These are phyloP conservation scores for Malassezia arunalokei DNA, from an alignment of 1,284 basidiomycete species.

Conservation along the genomic window DNA sequence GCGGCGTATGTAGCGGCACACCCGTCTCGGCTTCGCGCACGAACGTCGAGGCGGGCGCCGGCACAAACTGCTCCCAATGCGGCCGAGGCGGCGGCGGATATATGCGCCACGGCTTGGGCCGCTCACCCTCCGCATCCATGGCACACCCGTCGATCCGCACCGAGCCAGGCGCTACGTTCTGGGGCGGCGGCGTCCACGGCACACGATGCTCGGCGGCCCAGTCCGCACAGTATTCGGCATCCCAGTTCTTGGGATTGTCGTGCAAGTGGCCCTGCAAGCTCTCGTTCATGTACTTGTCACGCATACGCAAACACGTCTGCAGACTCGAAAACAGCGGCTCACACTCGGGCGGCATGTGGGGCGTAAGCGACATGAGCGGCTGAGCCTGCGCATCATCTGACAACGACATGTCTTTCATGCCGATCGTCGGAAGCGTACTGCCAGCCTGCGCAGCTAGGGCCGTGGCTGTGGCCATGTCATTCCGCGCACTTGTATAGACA, in stretches of 20 bases:
- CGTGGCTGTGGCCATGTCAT: slow-evolving; percentile 2
- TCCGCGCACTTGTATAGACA: not conserved
- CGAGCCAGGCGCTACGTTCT: slow-evolving; percentile 2
- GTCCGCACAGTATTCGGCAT: slow-evolving; percentile 39
- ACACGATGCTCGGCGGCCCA: slow-evolving; percentile 5
- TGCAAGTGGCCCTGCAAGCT: slow-evolving; percentile 36
- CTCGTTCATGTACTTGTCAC: slow-evolving; percentile 43
- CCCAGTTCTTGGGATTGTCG: slow-evolving; percentile 46
- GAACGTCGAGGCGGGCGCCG: slow-evolving; percentile 40
- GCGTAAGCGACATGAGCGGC: slow-evolving; percentile 6
- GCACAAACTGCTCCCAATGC: slow-evolving; percentile 45
- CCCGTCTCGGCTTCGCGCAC: slow-evolving; percentile 29
- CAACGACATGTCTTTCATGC: not conserved
- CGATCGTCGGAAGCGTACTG: not conserved
- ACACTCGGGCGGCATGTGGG: slow-evolving; percentile 33
- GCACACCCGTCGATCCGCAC: slow-evolving; percentile 41
- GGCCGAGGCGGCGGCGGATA: slow-evolving; percentile 44
- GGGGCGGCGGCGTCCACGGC: slow-evolving; percentile 4
- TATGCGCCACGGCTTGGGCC: slow-evolving; percentile 41
- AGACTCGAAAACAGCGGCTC: slow-evolving; percentile 30
- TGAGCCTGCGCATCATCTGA: not conserved
- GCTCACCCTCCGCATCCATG: slow-evolving; percentile 15
- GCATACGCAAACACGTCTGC: slow-evolving; percentile 35
- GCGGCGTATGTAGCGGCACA: slow-evolving; percentile 27
- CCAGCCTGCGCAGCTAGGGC: slow-evolving; percentile 3